Conservation (phyloP, 2,329 filamentous ascomycete genomes). For the Neofusicoccum parvum region DNA sequence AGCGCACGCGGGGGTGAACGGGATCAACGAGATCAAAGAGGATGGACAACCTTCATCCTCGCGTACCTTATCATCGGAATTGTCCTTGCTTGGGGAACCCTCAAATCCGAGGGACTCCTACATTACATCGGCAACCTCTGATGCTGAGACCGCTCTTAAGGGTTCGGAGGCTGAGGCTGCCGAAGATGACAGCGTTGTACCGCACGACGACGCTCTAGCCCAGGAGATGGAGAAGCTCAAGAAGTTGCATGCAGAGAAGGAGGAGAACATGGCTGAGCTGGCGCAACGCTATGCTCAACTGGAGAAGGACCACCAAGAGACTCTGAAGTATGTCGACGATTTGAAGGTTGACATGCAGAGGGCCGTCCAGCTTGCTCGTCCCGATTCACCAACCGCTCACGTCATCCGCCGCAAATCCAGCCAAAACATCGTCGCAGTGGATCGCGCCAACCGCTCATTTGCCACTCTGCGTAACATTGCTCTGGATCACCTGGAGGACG, state of each 20-base stretch:
- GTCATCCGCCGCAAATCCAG: slow-evolving; percentile 92
- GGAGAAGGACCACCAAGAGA: slow-evolving; percentile 77
- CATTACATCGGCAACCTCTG: slow-evolving; percentile 55
- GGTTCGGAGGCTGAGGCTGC: slow-evolving; percentile 27
- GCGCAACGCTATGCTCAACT: slow-evolving; percentile 80
- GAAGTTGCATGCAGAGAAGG: slow-evolving; percentile 72
- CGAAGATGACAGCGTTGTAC: slow-evolving; percentile 24
- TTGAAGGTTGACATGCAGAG: slow-evolving; percentile 85
- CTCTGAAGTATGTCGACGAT: slow-evolving; percentile 84
- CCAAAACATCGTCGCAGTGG: slow-evolving; percentile 82
- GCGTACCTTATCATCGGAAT: slow-evolving; percentile 90
- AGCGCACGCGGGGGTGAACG: slow-evolving; percentile 72
- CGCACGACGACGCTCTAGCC: slow-evolving; percentile 41
- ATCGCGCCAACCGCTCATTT: slow-evolving; percentile 89
- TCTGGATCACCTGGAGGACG: slow-evolving; percentile 77
- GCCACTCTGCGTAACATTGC: slow-evolving; percentile 88
- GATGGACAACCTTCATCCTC: slow-evolving; percentile 73
- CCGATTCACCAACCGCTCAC: slow-evolving; percentile 67
- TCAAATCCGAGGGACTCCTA: slow-evolving; percentile 46
- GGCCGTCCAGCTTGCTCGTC: slow-evolving; percentile 63
- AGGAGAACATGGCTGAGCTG: slow-evolving; percentile 72
- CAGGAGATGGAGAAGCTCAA: slow-evolving; percentile 73
- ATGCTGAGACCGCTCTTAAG: slow-evolving; percentile 52
- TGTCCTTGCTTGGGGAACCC: slow-evolving; percentile 83
- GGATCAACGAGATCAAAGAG: slow-evolving; percentile 59